Percentiles rank a stretch among this genome's conserved stretches.
Conservation (phyloP, 202 grass and related monocot genomes). For the Setaria italica region DNA sequence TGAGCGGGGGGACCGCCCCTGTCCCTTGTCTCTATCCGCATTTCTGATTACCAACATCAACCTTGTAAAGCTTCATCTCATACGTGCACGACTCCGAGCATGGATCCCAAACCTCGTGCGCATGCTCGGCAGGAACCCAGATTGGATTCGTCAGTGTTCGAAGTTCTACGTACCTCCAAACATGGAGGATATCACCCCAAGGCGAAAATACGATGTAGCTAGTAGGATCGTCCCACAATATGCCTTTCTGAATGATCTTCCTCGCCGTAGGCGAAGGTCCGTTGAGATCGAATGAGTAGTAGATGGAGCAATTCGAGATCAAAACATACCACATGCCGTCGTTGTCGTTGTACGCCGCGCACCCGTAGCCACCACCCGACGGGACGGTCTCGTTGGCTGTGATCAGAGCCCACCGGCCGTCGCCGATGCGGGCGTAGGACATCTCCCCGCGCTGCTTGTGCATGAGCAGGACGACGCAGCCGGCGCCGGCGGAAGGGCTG, state of each 20-base stretch:
- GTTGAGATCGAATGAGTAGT: background rate
- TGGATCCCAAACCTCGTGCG: no score
- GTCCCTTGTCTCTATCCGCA: no score
- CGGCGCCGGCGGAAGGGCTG: background rate
- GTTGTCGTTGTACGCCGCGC: background rate
- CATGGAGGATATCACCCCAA: background rate
- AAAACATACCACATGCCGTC: background rate
- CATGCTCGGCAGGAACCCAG: no score
- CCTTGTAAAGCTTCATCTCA: background rate
- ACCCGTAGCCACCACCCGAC: background rate
- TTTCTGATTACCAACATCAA: background rate
- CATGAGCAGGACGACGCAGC: background rate
- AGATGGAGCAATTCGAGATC: background rate
- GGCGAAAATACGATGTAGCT: background rate
- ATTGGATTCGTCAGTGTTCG: background rate
- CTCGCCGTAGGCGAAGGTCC: background rate
- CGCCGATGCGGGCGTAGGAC: background rate
- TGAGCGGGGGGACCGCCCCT: no score
- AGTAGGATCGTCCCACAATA: background rate
- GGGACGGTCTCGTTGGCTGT: no score
- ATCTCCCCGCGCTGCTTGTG: background rate
- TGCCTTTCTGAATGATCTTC: no score
- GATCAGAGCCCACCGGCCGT: background rate
- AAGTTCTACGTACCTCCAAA: accelerated
- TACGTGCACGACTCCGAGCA: background rate